Evolutionary conservation across 345 rosid species (phyloP).

Genomic region (Linum lewisii): DNA sequence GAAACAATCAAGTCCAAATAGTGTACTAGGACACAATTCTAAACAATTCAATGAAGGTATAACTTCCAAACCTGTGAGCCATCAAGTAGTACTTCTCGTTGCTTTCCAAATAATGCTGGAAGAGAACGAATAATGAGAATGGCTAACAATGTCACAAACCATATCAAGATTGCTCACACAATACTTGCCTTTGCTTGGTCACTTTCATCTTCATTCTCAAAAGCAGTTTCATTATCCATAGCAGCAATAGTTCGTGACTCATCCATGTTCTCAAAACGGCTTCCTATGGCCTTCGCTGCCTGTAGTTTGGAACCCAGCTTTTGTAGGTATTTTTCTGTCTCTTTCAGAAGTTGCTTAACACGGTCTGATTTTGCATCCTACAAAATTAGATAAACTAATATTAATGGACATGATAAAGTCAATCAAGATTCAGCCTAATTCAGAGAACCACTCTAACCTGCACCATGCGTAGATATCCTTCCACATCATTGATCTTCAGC

Average conservation of each 20-base stretch:
- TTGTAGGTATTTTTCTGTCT: conserved; percentile 86
- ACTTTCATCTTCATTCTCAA: conserved; percentile 78
- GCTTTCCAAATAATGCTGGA: conserved; percentile 92
- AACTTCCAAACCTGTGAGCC: conserved; percentile 73
- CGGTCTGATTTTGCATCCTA: conserved; percentile 95
- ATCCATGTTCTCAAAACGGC: conserved; percentile 50
- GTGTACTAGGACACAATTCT: background rate
- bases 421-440: conserved; percentile 5
- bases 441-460: conserved; percentile 43
- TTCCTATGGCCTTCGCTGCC: conserved; percentile 54
- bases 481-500: conserved; percentile 88
- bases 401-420: conserved; percentile 11
- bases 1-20: background rate
- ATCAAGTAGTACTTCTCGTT: conserved; percentile 89
- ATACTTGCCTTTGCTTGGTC: conserved; percentile 80
- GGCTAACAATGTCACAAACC: conserved; percentile 1
- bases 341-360: conserved; percentile 77
- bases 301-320: conserved; percentile 78
- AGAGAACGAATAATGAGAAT: conserved; percentile 9
- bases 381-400: conserved; percentile 5
- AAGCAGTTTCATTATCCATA: conserved; percentile 46
- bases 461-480: conserved; percentile 95
- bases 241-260: conserved; percentile 32
- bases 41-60: background rate
- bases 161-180: conserved; percentile 11